Evolutionary conservation across 768 basidiomycete species (phyloP).

Genomic region (Cyathus striatus): DNA sequence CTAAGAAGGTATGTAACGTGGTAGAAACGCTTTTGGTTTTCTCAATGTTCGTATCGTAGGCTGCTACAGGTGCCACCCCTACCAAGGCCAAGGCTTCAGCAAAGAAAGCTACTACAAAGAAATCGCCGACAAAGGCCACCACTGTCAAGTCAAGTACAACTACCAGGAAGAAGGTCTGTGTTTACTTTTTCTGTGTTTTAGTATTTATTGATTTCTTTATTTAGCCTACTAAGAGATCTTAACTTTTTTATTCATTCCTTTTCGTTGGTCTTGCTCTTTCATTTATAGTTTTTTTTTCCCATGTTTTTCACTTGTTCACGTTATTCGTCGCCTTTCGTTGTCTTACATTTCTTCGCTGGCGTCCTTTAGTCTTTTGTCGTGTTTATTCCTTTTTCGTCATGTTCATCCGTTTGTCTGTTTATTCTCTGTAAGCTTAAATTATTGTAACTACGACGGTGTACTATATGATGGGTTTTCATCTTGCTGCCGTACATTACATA

Average conservation of each 20-base stretch:
- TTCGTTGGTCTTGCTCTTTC: slow-evolving; percentile 1
- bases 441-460: slow-evolving; percentile 23
- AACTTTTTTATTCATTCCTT: slow-evolving; percentile 7
- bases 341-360: too few relatives aligned
- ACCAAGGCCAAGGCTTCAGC: slow-evolving; percentile 38
- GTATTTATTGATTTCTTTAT: slow-evolving; percentile 1
- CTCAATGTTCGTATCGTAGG: slow-evolving; percentile 14
- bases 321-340: slow-evolving; percentile 7
- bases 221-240: slow-evolving; percentile 24
- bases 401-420: slow-evolving; percentile 12
- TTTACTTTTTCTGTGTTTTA: neutral
- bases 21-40: neutral
- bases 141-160: slow-evolving; percentile 23
- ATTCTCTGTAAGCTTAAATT: slow-evolving; percentile 34
- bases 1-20: slow-evolving; percentile 52
- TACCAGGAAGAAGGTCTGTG: slow-evolving; percentile 34
- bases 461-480: slow-evolving; percentile 9
- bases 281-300: slow-evolving; percentile 4
- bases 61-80: slow-evolving; percentile 35
- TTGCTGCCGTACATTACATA: slow-evolving; percentile 12
- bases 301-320: slow-evolving; percentile 2
- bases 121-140: slow-evolving; percentile 23
- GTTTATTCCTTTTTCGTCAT: neutral
- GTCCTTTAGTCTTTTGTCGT: neutral
- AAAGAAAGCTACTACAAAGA: slow-evolving; percentile 31